Evolutionary conservation across 2,329 filamentous ascomycete species (phyloP), one percentile per base, ranked within the genome.

Genomic region (Exophiala lecanii-corni): DNA sequence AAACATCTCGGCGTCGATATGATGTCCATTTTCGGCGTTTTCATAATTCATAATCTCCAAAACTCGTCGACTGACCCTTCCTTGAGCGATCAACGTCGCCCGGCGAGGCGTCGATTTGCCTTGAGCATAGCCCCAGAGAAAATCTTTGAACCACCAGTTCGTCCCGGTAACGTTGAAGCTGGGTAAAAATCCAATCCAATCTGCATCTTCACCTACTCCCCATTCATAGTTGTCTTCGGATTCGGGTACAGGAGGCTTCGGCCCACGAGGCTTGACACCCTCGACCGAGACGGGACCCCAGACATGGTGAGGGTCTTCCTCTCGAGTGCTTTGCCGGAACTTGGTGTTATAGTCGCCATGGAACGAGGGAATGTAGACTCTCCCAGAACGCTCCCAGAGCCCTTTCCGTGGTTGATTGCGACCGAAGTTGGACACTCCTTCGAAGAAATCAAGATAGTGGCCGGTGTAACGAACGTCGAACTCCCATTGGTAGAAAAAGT

Each of bases 401-500:
- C 77, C 70, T 55, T 78, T 78, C 28, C 76, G 67, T 0, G 77
- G 76, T 55, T 77, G 71, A 28, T 69, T 63, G 43, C 70, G 69
- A 9, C 71, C 72, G 50, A 77, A 79, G 1, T 72, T 63, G 16
- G 68, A 65, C 5, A 88, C 64, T 49, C 81, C 81, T 54, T 82
- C 75, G 32, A 88, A 76, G 52, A 91, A 78, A 55, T 91, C 82
- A 62, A 91, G 89, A 65, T 89, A 82, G 51, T 92, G 85, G 6
- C 86, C 86, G 0, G 81, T 87, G 58, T 84, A 84, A 36, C 87
- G 76, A 21, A 83, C 81, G 58, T 92, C 86, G 66, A 88, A 85
- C 60, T 92, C 87, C 86, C 85, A 89, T 61, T 91, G 89, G 85
- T 86, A 92, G 54, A 88, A 74, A 56, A 78, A 88, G 54, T 89